A percentile compares a stretch with the other conserved stretches of the same genome.
phyloP scores from a whole-genome alignment of 2,329 filamentous ascomycete species.

The Exophiala sp. region DNA sequence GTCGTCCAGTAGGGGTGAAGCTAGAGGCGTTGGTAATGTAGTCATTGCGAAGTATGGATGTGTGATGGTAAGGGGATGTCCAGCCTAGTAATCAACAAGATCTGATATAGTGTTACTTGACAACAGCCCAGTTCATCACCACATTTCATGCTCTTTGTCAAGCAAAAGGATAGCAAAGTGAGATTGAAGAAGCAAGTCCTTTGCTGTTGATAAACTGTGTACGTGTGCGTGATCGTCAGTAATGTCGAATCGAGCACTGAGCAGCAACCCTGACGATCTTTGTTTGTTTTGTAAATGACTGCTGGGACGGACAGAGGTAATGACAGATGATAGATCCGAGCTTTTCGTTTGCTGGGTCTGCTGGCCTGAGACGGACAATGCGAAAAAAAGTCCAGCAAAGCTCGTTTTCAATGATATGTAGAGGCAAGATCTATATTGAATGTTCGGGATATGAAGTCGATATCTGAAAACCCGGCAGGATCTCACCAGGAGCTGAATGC shows the following conservation, averaged over 20 bases:
- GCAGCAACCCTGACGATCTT: slow-evolving; percentile 2
- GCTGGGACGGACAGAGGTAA: neutral
- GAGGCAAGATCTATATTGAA: no score
- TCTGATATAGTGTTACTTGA: neutral
- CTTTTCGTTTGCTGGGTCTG: neutral
- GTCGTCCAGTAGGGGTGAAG: slow-evolving; percentile 5
- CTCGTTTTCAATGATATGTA: neutral
- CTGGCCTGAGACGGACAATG: neutral
- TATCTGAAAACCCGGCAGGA: neutral
- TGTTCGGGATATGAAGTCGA: no score
- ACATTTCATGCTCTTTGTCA: no score
- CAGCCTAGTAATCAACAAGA: neutral
- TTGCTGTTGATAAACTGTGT: neutral
- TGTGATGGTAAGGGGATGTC: neutral
- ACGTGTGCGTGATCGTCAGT: neutral
- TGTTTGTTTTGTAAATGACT: slow-evolving; percentile 5
- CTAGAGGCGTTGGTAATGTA: slow-evolving; percentile 1
- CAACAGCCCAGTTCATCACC: no score
- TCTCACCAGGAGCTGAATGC: neutral
- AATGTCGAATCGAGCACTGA: slow-evolving; percentile 1
- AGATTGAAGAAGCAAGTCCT: neutral
- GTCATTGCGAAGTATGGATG: slow-evolving; percentile 9
- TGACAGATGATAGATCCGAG: slow-evolving; percentile 8
- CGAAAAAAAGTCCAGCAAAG: neutral
- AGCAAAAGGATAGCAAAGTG: no score